A percentile compares a stretch with the other conserved stretches of the same genome.
Evolutionary conservation across 164 flowering plant genomes (phyloP).

Genomic region (Dillenia suffruticosa): DNA sequence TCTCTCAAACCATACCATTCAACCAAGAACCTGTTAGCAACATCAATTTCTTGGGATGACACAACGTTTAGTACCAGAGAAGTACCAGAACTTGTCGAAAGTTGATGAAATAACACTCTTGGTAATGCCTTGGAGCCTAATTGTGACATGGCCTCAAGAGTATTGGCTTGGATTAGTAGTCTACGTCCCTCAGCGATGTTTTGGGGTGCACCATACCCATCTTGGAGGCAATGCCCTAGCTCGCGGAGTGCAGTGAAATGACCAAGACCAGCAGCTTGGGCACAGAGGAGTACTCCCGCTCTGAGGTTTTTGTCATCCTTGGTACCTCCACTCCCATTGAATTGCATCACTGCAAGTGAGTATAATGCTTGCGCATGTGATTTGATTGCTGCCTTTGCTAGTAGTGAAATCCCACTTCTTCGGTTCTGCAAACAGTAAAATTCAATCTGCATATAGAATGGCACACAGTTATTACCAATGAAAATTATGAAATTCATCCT

Average conservation of each 20-base stretch:
- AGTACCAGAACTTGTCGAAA: background rate
- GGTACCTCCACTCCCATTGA: conserved; percentile 82
- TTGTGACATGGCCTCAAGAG: conserved; percentile 41
- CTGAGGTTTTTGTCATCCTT: conserved; percentile 64
- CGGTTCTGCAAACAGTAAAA: conserved; percentile 67
- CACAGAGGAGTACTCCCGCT: conserved; percentile 75
- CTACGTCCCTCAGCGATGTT: conserved; percentile 59
- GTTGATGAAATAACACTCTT: no score
- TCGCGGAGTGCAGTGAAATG: conserved; percentile 79
- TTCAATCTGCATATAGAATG: conserved; percentile 40
- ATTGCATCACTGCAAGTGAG: conserved; percentile 81
- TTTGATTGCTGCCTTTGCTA: conserved; percentile 79
- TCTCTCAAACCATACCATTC: conserved; percentile 32
- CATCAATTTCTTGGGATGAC: conserved; percentile 20
- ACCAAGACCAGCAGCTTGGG: conserved; percentile 68
- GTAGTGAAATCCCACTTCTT: conserved; percentile 65
- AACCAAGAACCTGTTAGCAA: conserved; percentile 31
- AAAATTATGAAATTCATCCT: conserved; percentile 4
- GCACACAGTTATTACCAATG: background rate
- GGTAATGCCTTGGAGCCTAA: conserved; percentile 5
- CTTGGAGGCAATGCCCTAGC: conserved; percentile 81
- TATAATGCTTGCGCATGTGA: conserved; percentile 70
- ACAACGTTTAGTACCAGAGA: background rate
- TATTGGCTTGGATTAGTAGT: conserved; percentile 62
- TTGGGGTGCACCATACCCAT: conserved; percentile 68